These are phyloP conservation scores for Trichocladium antarcticum DNA, from an alignment of 495 filamentous ascomycete species.

Conservation along the genomic window DNA sequence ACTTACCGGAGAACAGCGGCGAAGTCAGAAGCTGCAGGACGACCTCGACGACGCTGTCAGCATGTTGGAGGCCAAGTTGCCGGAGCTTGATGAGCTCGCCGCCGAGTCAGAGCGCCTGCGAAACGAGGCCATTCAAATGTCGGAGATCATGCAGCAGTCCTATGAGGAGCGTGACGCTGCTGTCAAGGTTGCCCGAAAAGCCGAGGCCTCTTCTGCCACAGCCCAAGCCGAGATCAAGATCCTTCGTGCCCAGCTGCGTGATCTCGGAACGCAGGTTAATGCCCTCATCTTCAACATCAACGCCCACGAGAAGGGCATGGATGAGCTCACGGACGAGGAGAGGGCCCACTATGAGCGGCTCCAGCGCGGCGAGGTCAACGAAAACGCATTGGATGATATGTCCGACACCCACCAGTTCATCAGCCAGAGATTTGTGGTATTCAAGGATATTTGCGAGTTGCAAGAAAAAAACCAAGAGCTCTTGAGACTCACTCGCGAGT, in stretches of 20 bases:
- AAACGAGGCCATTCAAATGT: conserved; percentile 69
- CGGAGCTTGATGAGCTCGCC: conserved; percentile 55
- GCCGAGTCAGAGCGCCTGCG: conserved; percentile 58
- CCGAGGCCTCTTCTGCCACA: conserved; percentile 59
- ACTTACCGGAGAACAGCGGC: conserved; percentile 52
- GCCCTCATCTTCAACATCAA: conserved; percentile 75
- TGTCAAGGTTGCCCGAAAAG: conserved; percentile 55
- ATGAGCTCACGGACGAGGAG: conserved; percentile 55
- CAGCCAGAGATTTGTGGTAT: conserved; percentile 66
- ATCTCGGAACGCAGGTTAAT: conserved; percentile 81
- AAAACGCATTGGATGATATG: conserved; percentile 55
- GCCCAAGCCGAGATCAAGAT: conserved; percentile 64
- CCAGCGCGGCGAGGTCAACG: conserved; percentile 51
- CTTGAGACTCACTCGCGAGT: conserved; percentile 64
- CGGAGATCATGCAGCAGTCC: conserved; percentile 49
- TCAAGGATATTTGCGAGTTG: conserved; percentile 72
- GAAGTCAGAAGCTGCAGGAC: conserved; percentile 55
- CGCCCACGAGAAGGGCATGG: conserved; percentile 64
- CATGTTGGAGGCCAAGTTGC: conserved; percentile 56
- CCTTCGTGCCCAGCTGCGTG: conserved; percentile 75
- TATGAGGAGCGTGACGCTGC: conserved; percentile 48
- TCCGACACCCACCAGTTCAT: conserved; percentile 79
- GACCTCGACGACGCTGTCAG: conserved; percentile 71
- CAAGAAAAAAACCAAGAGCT: conserved; percentile 82
- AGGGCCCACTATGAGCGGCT: conserved; percentile 57